A percentile compares a stretch with the other conserved stretches of the same genome.
phyloP scores from a whole-genome alignment of 2,329 filamentous ascomycete species.

The Ascochyta rabiei region DNA sequence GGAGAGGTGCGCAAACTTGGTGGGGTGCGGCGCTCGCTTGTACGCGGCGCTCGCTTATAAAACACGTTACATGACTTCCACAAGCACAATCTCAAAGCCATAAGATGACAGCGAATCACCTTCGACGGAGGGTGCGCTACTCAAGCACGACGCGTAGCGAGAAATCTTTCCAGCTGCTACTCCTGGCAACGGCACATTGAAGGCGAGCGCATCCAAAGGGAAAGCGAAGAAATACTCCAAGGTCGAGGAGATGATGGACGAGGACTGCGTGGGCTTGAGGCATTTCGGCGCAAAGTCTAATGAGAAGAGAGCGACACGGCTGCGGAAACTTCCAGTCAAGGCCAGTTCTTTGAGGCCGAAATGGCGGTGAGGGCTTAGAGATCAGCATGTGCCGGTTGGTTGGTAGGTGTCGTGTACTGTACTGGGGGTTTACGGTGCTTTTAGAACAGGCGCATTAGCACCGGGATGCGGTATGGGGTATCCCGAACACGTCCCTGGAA shows the following conservation, averaged over 20 bases:
- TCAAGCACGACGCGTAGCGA: background rate
- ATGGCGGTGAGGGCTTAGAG: background rate
- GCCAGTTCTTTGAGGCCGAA: background rate
- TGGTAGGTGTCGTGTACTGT: too few species aligned
- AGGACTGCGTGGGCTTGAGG: background rate
- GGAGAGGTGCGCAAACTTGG: too few species aligned
- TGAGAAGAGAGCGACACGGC: background rate
- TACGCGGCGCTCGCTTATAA: too few species aligned
- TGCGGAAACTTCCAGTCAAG: background rate
- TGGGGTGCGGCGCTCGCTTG: too few species aligned
- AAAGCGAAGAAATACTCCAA: constrained; percentile 8
- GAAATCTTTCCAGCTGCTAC: background rate
- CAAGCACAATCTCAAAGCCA: background rate
- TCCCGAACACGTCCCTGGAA: background rate
- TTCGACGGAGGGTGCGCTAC: background rate
- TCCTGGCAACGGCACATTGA: background rate
- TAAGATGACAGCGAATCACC: background rate
- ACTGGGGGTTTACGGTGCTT: background rate
- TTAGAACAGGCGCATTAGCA: background rate
- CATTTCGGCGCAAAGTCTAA: background rate
- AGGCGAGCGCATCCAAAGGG: background rate
- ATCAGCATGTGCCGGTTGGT: background rate
- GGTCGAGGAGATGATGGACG: background rate
- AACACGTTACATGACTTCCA: background rate
- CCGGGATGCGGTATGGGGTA: background rate